phyloP scores from a whole-genome alignment of 208 protist species.

The Leishmania arabica region DNA sequence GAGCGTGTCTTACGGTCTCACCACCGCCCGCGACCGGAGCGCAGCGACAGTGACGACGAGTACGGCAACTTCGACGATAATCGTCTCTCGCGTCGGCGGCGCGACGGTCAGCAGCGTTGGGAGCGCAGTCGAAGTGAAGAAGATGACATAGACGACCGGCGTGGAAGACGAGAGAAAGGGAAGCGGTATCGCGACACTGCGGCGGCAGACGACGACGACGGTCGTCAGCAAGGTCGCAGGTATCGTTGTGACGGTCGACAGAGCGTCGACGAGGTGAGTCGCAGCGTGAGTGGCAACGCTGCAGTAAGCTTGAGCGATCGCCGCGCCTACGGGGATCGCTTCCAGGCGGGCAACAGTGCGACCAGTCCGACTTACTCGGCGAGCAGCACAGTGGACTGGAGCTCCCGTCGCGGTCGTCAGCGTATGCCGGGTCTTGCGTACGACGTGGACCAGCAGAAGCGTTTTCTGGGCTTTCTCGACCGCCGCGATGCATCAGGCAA shows the following conservation, averaged over 20 bases:
- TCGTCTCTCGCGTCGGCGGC: slow-evolving; percentile 2
- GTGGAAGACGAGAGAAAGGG: neutral
- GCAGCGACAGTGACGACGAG: slow-evolving; percentile 1
- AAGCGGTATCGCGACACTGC: neutral
- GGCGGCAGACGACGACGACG: neutral
- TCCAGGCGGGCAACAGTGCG: neutral
- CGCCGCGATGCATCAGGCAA: slow-evolving; percentile 16
- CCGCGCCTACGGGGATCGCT: neutral
- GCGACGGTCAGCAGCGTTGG: neutral
- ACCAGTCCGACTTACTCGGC: neutral
- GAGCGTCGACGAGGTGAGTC: slow-evolving; percentile 1
- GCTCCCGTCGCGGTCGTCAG: slow-evolving; percentile 21
- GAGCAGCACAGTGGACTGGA: slow-evolving; percentile 24
- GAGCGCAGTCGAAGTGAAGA: slow-evolving; percentile 7
- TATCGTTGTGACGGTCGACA: neutral
- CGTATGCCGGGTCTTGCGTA: slow-evolving; percentile 23
- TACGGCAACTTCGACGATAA: slow-evolving; percentile 1
- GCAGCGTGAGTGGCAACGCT: neutral
- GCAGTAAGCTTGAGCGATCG: neutral
- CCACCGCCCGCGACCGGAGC: slow-evolving; percentile 11
- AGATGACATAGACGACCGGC: slow-evolving; percentile 1
- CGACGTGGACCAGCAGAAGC: slow-evolving; percentile 28
- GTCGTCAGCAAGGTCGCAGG: slow-evolving; percentile 13
- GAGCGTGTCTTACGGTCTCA: slow-evolving; percentile 8
- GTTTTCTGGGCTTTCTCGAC: slow-evolving; percentile 26